These are phyloP conservation scores for Plasmopara muralis DNA, from an alignment of 352 stramenopile species.

Conservation along the genomic window DNA sequence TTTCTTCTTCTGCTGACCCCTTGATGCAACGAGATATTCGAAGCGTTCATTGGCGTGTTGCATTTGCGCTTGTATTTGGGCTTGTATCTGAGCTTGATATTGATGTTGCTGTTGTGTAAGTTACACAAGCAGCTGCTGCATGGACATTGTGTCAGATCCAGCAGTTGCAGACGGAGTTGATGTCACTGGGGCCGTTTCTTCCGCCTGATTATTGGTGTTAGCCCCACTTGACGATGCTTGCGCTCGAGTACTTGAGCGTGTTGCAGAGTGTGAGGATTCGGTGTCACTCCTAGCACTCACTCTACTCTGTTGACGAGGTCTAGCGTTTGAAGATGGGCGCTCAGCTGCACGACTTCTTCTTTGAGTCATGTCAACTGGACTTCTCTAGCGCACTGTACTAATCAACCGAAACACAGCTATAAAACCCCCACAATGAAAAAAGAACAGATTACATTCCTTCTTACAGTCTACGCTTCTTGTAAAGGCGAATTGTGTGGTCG, in stretches of 20 bases:
- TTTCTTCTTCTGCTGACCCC: neutral
- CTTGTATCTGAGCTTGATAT: constrained; percentile 7
- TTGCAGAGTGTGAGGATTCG: neutral
- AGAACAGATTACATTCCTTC: neutral
- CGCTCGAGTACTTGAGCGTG: neutral
- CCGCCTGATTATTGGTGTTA: neutral
- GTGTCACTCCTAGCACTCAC: neutral
- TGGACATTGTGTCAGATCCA: constrained; percentile 4
- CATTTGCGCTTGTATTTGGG: neutral
- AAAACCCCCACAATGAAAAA: neutral
- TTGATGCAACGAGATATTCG: too few relatives aligned
- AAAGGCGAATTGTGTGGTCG: neutral
- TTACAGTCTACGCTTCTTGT: constrained; percentile 1
- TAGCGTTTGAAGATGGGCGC: constrained; percentile 2
- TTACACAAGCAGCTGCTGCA: constrained; percentile 11
- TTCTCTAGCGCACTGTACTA: neutral
- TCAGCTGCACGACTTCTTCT: neutral
- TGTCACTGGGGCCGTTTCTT: neutral
- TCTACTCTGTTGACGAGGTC: constrained; percentile 1
- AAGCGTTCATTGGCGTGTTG: too few relatives aligned
- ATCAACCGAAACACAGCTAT: neutral
- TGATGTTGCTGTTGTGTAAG: constrained; percentile 11
- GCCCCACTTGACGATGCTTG: neutral
- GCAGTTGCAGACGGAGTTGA: neutral
- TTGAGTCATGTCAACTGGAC: neutral